Base-by-base conservation (phyloP, 352 stramenopile species). In the Phytopythium cucurbitacearum region DNA sequence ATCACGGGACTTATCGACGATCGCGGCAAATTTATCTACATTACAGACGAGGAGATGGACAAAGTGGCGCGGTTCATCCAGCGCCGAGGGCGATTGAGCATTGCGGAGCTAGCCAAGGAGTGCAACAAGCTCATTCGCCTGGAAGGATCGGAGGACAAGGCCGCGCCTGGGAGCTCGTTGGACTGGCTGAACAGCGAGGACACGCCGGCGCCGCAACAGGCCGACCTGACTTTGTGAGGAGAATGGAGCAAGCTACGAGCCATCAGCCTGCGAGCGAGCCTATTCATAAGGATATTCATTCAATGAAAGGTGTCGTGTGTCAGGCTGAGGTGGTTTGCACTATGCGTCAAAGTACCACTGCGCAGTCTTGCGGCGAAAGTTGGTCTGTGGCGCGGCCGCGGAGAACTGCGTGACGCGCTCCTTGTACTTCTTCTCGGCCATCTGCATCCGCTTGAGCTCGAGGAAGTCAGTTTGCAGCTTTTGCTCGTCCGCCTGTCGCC, bases 271-370 rank as follows among this genome's bases (percentile, higher is more conserved):
- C 21, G 21, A 28, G 2, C 21, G 21, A 28, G 21, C 21, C 21
- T 28, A 28, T 28, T 28, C 21, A 28, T 28, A 28, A 28, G 21
- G 21, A 28, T 28, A 28, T 28, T 28, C 21, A 28, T 28, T 28
- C 21, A 28, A 28, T 28, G 21, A 28, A 28, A 28, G 21, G 21
- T 28, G 21, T 28, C 2, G 21, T 28, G 21, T 28, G 21, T 28
- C 21, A 28, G 21, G 21, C 21, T 28, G 21, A 28, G 21, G 21
- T 28, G 2, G 21, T 28, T 2, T 28, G 21, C 21, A 28, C 21
- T 28, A 89, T 50, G 78, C 78, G 53, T 91, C 80, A 48, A 89
- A 93, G 69, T 91, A 91, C 82, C 80, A 91, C 66, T 91, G 71
- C 38, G 82, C 74, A 8, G 66, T 84, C 75, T 93, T 90, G 40